Base-by-base conservation (phyloP, 345 rosid genomes). In the Clausena lansium region DNA sequence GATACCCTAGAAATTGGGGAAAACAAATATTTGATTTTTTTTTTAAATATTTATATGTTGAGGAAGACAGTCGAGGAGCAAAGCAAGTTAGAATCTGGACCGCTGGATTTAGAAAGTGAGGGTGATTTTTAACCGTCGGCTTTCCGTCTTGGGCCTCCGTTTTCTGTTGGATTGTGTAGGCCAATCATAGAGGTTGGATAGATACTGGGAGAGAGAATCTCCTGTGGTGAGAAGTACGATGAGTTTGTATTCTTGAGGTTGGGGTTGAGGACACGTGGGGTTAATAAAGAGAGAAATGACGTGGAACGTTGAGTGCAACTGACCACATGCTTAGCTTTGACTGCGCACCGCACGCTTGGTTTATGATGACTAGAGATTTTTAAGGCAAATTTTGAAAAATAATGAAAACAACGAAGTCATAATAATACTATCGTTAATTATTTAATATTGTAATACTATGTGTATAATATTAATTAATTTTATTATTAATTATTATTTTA, bases 1-100 rank as follows among this genome's bases (percentile, higher is more conserved):
- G 1, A 5, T 15, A 83, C 82, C 91, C 86, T 82, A 87, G 63
- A 79, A 82, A 78, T 78, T 77, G 70, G 57, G 64, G 45, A 52
- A 52, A 52, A 52, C 22, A 22, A 52, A 52, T 17, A 52, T 52
- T 17, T 52, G 57, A 17, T 52, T 52, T 52, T 52, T 52, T 3
- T 52, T 0, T 5, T 38, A 60, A 28, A 60, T 72, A 76, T 78
- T 54, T 74, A 80, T 81, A 75, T 77, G 61, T 61, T 63, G 58
- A 35, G 77, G 58, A 73, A 28, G 65, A 67, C 59, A 70, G 65
- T 64, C 55, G 55, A 66, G 70, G 76, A 73, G 79, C 64, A 28
- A 50, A 74, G 14, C 66, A 63, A 36, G 79, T 70, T 76, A 76
- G 77, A 85, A 78, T 78, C 25, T 35, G 20, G 20, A 50, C 84